phyloP scores from a whole-genome alignment of 2,329 filamentous ascomycete species.

The Neodidymelliopsis sp. region DNA sequence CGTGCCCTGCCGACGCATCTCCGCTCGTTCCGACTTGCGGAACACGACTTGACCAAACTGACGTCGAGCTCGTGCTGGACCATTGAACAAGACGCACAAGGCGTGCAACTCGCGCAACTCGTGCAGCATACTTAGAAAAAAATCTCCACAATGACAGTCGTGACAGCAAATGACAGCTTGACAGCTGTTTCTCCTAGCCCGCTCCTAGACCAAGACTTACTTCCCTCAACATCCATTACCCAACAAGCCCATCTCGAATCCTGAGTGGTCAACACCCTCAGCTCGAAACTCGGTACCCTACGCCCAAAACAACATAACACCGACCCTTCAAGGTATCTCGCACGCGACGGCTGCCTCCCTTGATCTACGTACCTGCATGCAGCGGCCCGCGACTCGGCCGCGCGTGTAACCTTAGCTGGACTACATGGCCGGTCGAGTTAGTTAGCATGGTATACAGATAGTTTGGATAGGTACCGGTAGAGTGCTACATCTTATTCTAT shows the following conservation, averaged over 20 bases:
- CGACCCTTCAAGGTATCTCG: background rate
- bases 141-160: too few species aligned
- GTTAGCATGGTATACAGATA: too few species aligned
- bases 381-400: conserved; percentile 14
- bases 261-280: background rate
- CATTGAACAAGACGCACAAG: too few species aligned
- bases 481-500: too few species aligned
- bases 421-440: too few species aligned
- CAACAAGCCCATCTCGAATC: background rate
- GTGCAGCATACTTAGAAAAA: background rate
- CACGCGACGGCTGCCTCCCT: background rate
- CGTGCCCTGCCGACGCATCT: conserved; percentile 19
- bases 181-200: too few species aligned
- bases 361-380: conserved; percentile 19
- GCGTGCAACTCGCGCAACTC: background rate
- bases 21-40: conserved; percentile 8
- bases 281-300: conserved; percentile 5
- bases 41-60: too few species aligned
- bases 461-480: too few species aligned
- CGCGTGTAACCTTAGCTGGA: conserved; percentile 3
- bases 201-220: too few species aligned
- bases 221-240: background rate
- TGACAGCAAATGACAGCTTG: too few species aligned
- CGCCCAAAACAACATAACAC: conserved; percentile 5
- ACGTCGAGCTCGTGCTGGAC: too few species aligned